Conservation (phyloP, 257 asterid genomes). For the Gynochthodes officinalis region DNA sequence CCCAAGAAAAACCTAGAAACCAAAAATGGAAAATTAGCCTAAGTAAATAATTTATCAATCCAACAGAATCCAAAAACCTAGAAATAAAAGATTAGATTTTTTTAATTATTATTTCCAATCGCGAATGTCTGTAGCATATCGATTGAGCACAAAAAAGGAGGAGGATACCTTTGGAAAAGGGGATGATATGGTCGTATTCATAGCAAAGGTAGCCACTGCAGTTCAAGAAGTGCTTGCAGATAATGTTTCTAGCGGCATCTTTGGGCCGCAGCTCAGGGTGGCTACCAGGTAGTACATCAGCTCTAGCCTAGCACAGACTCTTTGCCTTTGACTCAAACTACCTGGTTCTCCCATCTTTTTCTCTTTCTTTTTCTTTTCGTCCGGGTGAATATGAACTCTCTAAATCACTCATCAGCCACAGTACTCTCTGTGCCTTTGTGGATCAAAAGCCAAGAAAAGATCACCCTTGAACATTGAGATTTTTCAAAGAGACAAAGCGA, state of each 20-base stretch:
- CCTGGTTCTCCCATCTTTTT: constrained; percentile 49
- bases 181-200: constrained; percentile 87
- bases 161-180: constrained; percentile 75
- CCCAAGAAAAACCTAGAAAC: background rate
- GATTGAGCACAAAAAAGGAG: no score
- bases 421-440: no score
- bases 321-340: constrained; percentile 66
- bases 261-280: constrained; percentile 99
- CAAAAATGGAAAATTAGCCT: background rate
- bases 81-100: background rate
- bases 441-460: background rate
- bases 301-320: constrained; percentile 70
- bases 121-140: no score
- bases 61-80: background rate
- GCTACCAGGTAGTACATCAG: constrained; percentile 79
- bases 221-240: constrained; percentile 86
- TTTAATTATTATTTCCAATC: no score
- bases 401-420: constrained; percentile 14
- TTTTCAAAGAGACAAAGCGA: background rate
- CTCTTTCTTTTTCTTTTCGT: background rate
- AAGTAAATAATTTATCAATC: background rate
- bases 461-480: background rate
- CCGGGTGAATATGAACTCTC: background rate
- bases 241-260: constrained; percentile 88
- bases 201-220: constrained; percentile 95